phyloP scores from a whole-genome alignment of 163 green algal species.

The Volvox carteri region DNA sequence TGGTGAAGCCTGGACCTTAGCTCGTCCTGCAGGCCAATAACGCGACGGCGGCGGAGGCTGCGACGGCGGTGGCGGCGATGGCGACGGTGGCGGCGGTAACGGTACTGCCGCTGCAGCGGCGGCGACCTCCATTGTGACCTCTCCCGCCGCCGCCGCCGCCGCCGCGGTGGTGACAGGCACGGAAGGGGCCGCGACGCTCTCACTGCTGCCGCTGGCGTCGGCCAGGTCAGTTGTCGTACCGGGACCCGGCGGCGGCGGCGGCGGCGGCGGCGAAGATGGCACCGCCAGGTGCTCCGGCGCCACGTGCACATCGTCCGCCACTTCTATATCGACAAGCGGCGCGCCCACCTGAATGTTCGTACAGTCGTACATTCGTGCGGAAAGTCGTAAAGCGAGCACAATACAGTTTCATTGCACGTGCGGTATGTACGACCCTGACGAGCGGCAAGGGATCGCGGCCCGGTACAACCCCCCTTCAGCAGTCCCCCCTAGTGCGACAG shows the following conservation, averaged over 20 bases:
- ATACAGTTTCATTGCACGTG: too few species aligned
- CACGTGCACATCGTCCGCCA: constrained; percentile 45
- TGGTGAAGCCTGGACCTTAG: constrained; percentile 65
- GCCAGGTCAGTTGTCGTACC: neutral
- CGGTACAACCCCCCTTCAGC: too few species aligned
- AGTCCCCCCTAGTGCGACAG: too few species aligned
- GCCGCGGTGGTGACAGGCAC: neutral
- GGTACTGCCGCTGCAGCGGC: neutral
- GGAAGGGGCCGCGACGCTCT: neutral
- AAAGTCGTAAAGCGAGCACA: too few species aligned
- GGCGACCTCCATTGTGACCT: constrained; percentile 67
- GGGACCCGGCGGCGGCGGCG: neutral
- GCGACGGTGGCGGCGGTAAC: neutral
- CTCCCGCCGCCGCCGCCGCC: neutral
- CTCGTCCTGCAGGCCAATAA: neutral
- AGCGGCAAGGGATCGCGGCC: too few species aligned
- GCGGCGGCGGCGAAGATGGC: neutral
- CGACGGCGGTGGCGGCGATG: neutral
- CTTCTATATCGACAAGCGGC: constrained; percentile 65
- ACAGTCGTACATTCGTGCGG: too few species aligned
- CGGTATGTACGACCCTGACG: neutral
- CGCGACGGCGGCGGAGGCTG: neutral
- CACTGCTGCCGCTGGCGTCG: neutral
- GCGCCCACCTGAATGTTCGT: constrained; percentile 60
- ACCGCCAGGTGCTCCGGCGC: constrained; percentile 29